Percentiles rank a stretch among this genome's conserved stretches.
phyloP scores from a whole-genome alignment of 2,329 filamentous ascomycete genomes.

The Penicillium aurantiogriseum region DNA sequence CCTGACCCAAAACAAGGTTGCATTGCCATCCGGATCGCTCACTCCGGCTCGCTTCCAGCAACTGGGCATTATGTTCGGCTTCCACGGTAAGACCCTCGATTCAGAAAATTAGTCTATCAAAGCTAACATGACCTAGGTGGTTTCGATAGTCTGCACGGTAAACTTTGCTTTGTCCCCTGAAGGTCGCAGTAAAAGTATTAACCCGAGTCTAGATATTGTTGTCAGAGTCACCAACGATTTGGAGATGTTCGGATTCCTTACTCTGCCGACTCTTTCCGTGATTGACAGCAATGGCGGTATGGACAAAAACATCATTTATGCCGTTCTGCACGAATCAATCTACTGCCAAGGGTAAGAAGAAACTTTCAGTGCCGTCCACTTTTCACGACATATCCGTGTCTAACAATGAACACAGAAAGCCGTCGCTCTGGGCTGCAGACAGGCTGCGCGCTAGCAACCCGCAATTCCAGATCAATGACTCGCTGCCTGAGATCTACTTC shows the following conservation, averaged over 20 bases:
- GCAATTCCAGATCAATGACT: slow-evolving; percentile 48
- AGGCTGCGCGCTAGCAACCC: slow-evolving; percentile 38
- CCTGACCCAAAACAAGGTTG: slow-evolving; percentile 61
- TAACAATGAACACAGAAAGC: slow-evolving; percentile 43
- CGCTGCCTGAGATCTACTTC: slow-evolving; percentile 65
- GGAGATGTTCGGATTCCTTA: slow-evolving; percentile 72
- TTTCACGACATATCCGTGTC: not conserved
- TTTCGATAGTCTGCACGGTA: slow-evolving; percentile 68
- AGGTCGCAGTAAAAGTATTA: not conserved
- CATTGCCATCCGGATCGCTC: slow-evolving; percentile 68
- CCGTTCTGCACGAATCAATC: slow-evolving; percentile 80
- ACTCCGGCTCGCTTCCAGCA: slow-evolving; percentile 74
- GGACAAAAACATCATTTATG: slow-evolving; percentile 78
- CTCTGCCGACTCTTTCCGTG: slow-evolving; percentile 64
- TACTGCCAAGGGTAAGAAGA: slow-evolving; percentile 67
- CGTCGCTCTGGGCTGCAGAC: slow-evolving; percentile 73
- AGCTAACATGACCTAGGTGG: slow-evolving; percentile 51
- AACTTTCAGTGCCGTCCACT: not conserved
- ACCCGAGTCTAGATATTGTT: slow-evolving; percentile 54
- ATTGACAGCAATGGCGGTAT: slow-evolving; percentile 68
- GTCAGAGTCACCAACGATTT: slow-evolving; percentile 71
- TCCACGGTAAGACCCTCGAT: slow-evolving; percentile 56
- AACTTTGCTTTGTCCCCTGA: slow-evolving; percentile 8
- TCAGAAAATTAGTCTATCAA: not conserved
- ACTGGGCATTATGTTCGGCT: slow-evolving; percentile 74